A percentile compares a stretch with the other conserved stretches of the same genome.
These are phyloP conservation scores for Pseudogymnoascus sp. DNA, from an alignment of 2,329 filamentous ascomycete species.

Conservation along the genomic window DNA sequence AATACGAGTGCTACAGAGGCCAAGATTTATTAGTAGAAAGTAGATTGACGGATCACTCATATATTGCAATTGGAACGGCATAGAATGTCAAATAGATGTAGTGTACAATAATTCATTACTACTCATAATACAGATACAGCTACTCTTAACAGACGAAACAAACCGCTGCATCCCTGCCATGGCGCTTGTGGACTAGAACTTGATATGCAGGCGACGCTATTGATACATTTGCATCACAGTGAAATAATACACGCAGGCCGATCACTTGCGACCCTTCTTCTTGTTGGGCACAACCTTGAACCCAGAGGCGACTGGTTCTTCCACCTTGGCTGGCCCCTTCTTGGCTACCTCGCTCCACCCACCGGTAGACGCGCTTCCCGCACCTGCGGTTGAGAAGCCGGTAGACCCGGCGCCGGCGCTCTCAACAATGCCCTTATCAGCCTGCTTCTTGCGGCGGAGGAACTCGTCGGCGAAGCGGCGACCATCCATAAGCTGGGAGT, in stretches of 20 bases:
- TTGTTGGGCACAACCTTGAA: slow-evolving; percentile 90
- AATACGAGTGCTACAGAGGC: not conserved
- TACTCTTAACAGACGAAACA: slow-evolving; percentile 6
- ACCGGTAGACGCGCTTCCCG: slow-evolving; percentile 43
- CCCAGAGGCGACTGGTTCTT: slow-evolving; percentile 42
- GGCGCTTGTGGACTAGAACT: not conserved
- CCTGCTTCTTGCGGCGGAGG: slow-evolving; percentile 82
- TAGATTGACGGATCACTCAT: not conserved
- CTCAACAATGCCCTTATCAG: slow-evolving; percentile 83
- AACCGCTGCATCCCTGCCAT: not conserved
- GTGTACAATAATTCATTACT: slow-evolving; percentile 5
- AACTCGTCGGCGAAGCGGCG: slow-evolving; percentile 93
- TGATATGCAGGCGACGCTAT: slow-evolving; percentile 2
- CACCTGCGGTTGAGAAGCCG: slow-evolving; percentile 34
- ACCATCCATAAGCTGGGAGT: slow-evolving; percentile 83
- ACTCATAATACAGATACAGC: slow-evolving; percentile 8
- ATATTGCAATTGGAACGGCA: not conserved
- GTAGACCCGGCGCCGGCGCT: slow-evolving; percentile 48
- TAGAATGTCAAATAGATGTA: not conserved
- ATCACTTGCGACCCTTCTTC: slow-evolving; percentile 79
- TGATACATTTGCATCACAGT: slow-evolving; percentile 9
- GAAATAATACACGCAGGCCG: not conserved
- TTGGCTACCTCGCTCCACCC: slow-evolving; percentile 98
- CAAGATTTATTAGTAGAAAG: too few relatives aligned
- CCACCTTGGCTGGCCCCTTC: slow-evolving; percentile 58